phyloP scores from a whole-genome alignment of 768 basidiomycete species.

The Termitomyces sp. region DNA sequence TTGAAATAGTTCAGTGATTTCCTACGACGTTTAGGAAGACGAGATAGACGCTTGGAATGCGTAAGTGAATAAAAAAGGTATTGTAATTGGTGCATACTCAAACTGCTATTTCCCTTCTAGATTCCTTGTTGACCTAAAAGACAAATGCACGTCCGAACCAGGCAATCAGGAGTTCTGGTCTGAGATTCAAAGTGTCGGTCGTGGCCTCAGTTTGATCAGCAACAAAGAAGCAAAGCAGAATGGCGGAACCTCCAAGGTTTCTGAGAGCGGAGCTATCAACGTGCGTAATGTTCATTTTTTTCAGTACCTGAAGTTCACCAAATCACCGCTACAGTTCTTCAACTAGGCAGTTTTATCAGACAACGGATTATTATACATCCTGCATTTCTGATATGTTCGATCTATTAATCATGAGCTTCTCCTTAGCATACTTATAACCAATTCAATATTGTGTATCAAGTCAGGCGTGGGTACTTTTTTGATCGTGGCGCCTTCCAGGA shows the following conservation, averaged over 20 bases:
- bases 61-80: conserved; percentile 32
- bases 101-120: conserved; percentile 31
- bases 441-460: not conserved
- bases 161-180: conserved; percentile 73
- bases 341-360: not conserved
- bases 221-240: conserved; percentile 55
- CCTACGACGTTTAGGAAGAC: conserved; percentile 51
- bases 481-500: not conserved
- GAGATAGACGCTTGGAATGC: conserved; percentile 82
- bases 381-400: not conserved
- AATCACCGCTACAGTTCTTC: not conserved
- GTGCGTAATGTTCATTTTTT: conserved; percentile 33
- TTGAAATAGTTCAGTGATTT: not conserved
- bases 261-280: conserved; percentile 50
- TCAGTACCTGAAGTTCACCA: not conserved
- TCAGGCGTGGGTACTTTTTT: not conserved
- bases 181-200: conserved; percentile 46
- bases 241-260: conserved; percentile 54
- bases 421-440: not conserved
- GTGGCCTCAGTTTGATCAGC: conserved; percentile 58
- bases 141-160: conserved; percentile 47
- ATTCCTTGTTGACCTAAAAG: conserved; percentile 57
- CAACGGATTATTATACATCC: not conserved
- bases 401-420: not conserved
- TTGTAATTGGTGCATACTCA: not conserved